These are phyloP conservation scores for Oryza meridionalis DNA, from an alignment of 176 grass and related monocot species.

Conservation along the genomic window DNA sequence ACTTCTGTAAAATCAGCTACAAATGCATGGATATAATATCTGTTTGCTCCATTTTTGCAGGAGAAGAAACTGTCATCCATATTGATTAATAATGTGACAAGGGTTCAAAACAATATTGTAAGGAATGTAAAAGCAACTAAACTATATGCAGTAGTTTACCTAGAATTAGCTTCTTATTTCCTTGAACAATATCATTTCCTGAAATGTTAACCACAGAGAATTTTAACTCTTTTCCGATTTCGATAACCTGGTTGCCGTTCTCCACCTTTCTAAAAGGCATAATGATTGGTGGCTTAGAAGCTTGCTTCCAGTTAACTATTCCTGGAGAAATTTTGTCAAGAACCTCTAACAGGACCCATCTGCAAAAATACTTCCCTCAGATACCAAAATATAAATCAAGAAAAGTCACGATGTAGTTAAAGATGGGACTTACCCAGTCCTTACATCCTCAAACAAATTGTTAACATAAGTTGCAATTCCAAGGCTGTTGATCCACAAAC, in stretches of 20 bases:
- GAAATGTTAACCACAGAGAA: slow-evolving; percentile 95
- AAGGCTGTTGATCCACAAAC: slow-evolving; percentile 97
- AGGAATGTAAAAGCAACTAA: not conserved
- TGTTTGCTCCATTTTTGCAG: not conserved
- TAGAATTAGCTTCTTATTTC: slow-evolving; percentile 97
- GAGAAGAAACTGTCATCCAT: not conserved
- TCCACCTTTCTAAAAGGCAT: slow-evolving; percentile 99
- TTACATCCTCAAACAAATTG: slow-evolving; percentile 98
- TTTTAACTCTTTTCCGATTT: slow-evolving; percentile 80
- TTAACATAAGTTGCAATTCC: slow-evolving; percentile 91
- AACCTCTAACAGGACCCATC: slow-evolving; percentile 96
- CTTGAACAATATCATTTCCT: slow-evolving; percentile 98
- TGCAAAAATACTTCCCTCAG: slow-evolving; percentile 44
- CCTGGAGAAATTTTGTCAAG: slow-evolving; percentile 94
- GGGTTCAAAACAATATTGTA: not conserved
- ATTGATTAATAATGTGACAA: not conserved
- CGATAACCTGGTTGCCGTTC: slow-evolving; percentile 91
- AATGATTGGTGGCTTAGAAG: slow-evolving; percentile 95
- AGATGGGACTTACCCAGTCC: slow-evolving; percentile 65
- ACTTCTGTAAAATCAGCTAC: not conserved
- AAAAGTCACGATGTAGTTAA: not conserved
- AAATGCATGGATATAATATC: not conserved
- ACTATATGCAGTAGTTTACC: slow-evolving; percentile 32
- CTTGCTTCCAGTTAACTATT: slow-evolving; percentile 85
- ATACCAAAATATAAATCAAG: slow-evolving; percentile 9